Conservation (phyloP, 164 flowering plant species). For the Vitis amurensis region DNA sequence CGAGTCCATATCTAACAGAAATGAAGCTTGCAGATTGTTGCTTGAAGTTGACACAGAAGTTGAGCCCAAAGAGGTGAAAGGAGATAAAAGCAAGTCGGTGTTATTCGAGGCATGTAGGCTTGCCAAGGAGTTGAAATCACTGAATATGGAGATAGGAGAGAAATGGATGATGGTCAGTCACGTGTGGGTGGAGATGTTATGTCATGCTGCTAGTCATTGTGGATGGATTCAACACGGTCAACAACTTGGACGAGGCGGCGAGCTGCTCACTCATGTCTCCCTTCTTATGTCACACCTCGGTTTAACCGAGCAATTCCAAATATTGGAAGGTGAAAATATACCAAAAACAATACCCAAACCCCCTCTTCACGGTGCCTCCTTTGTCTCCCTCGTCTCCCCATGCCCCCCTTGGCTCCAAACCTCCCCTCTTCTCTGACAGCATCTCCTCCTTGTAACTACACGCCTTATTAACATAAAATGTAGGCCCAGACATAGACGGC, state of each 20-base stretch:
- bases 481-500: too few species aligned
- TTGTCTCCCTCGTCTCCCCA: too few species aligned
- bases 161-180: slow-evolving; percentile 9
- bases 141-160: background rate
- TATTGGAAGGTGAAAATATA: background rate
- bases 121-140: background rate
- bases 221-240: background rate
- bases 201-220: slow-evolving; percentile 15
- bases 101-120: slow-evolving; percentile 4
- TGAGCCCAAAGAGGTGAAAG: too few species aligned
- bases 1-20: too few species aligned
- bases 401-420: too few species aligned
- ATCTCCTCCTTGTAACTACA: too few species aligned
- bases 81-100: background rate
- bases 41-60: too few species aligned
- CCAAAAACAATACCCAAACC: too few species aligned
- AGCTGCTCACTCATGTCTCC: slow-evolving; percentile 17
- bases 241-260: slow-evolving; percentile 12
- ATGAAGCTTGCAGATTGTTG: too few species aligned
- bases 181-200: slow-evolving; percentile 19
- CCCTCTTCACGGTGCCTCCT: too few species aligned
- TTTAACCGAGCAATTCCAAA: slow-evolving; percentile 1
- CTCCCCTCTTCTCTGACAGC: too few species aligned
- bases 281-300: slow-evolving; percentile 17
- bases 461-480: too few species aligned